These are phyloP conservation scores for Daldinia eschscholtzii DNA, from an alignment of 2,329 filamentous ascomycete species.

Conservation along the genomic window DNA sequence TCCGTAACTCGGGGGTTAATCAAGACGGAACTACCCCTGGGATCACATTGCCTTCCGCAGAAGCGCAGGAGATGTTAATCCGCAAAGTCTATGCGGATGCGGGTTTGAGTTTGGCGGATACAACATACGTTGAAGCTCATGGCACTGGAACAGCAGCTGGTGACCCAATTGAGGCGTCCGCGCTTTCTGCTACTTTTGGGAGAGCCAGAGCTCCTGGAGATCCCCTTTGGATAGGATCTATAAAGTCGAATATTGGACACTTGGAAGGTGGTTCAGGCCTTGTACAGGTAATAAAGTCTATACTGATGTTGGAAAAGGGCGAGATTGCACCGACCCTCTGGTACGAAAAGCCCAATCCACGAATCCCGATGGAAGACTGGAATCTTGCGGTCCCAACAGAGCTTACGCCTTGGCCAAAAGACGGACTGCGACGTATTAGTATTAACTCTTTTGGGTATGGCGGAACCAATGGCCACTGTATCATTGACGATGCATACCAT, in stretches of 20 bases:
- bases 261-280: slow-evolving; percentile 49
- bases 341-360: slow-evolving; percentile 49
- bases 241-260: slow-evolving; percentile 51
- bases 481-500: slow-evolving; percentile 52
- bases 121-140: slow-evolving; percentile 57
- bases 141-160: slow-evolving; percentile 56
- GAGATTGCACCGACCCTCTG: slow-evolving; percentile 50
- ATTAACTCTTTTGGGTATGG: slow-evolving; percentile 56
- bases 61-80: slow-evolving; percentile 55
- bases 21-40: slow-evolving; percentile 32
- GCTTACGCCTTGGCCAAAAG: slow-evolving; percentile 47
- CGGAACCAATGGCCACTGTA: slow-evolving; percentile 54
- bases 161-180: slow-evolving; percentile 58
- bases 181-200: slow-evolving; percentile 52
- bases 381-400: slow-evolving; percentile 45
- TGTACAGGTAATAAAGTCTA: slow-evolving; percentile 49
- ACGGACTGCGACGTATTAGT: slow-evolving; percentile 50
- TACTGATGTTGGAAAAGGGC: slow-evolving; percentile 47
- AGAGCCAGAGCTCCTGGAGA: slow-evolving; percentile 38
- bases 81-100: slow-evolving; percentile 51
- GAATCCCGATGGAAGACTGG: slow-evolving; percentile 51
- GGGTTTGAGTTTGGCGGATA: slow-evolving; percentile 49
- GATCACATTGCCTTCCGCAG: slow-evolving; percentile 54
- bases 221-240: slow-evolving; percentile 47
- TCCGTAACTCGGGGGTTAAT: neutral